Conservation (phyloP, 2,329 filamentous ascomycete species). For the Ophiocordyceps camponoti-rufipedis region DNA sequence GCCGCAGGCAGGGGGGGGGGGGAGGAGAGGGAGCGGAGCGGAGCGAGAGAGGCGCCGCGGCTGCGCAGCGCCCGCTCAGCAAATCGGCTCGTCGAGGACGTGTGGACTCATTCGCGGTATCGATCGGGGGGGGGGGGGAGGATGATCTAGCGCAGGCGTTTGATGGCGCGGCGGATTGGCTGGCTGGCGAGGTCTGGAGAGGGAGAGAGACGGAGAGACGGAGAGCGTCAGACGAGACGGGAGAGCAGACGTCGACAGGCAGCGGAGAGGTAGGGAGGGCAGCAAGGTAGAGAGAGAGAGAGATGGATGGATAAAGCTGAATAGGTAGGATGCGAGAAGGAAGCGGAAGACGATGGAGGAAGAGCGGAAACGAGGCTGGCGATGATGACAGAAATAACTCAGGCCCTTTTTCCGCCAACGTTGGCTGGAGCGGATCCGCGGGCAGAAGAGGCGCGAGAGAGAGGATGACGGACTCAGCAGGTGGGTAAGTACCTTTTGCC, state of each 20-base stretch:
- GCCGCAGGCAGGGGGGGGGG: conserved; percentile 6
- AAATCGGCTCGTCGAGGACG: conserved; percentile 9
- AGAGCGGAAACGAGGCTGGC: neutral
- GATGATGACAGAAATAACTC: neutral
- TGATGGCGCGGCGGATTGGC: neutral
- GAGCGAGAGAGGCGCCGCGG: conserved; percentile 8
- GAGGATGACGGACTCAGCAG: neutral
- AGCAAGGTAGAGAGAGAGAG: neutral
- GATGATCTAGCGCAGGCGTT: neutral
- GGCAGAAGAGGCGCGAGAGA: neutral
- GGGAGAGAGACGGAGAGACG: neutral
- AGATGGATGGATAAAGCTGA: neutral
- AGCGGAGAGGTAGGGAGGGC: neutral
- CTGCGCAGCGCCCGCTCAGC: conserved; percentile 17
- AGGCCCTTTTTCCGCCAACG: neutral
- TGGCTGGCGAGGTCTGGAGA: neutral
- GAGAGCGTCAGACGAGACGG: neutral
- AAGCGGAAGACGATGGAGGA: neutral
- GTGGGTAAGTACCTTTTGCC: neutral
- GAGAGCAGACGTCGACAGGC: neutral
- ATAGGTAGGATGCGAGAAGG: neutral
- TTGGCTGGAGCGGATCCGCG: neutral
- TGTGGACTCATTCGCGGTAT: conserved; percentile 2
- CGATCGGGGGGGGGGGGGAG: too few relatives aligned
- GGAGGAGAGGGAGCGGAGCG: conserved; percentile 11